phyloP scores from a whole-genome alignment of 75 land plant species.

The Sequoia sempervirens region DNA sequence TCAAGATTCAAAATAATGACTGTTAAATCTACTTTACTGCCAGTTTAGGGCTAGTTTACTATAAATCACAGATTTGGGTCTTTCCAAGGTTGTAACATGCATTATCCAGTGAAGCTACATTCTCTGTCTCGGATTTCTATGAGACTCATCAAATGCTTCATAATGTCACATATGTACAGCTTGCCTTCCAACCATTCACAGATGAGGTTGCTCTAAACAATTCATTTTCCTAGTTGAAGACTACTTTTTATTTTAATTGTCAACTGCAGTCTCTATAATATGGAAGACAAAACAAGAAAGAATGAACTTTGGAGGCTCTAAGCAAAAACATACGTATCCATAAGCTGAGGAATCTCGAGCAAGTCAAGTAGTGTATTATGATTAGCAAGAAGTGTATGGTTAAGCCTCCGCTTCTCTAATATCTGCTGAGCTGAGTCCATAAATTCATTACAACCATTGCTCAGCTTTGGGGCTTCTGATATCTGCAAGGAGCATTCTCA shows the following conservation, averaged over 20 bases:
- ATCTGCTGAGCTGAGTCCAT: constrained; percentile 91
- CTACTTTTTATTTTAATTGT: neutral
- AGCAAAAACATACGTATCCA: constrained; percentile 82
- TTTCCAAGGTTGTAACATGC: neutral
- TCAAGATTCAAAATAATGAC: neutral
- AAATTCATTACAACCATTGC: constrained; percentile 89
- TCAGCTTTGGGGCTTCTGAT: constrained; percentile 81
- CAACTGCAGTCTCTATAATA: neutral
- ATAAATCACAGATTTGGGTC: neutral
- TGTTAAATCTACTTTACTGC: neutral
- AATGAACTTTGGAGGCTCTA: neutral
- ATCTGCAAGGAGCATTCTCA: constrained; percentile 43
- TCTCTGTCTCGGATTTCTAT: neutral
- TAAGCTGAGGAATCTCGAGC: constrained; percentile 98
- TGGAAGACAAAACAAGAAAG: constrained; percentile 1
- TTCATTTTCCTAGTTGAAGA: neutral
- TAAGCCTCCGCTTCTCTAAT: constrained; percentile 87
- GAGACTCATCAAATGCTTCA: neutral
- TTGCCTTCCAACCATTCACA: neutral
- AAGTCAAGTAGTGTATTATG: constrained; percentile 90
- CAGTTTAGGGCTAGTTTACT: neutral
- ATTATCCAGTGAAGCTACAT: neutral
- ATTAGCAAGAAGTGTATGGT: constrained; percentile 80
- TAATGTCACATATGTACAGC: neutral
- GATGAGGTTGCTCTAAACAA: neutral